Percentiles rank a stretch among this genome's conserved stretches.
Conservation (phyloP, 1,284 basidiomycete species). For the Trichosporon faecale region DNA sequence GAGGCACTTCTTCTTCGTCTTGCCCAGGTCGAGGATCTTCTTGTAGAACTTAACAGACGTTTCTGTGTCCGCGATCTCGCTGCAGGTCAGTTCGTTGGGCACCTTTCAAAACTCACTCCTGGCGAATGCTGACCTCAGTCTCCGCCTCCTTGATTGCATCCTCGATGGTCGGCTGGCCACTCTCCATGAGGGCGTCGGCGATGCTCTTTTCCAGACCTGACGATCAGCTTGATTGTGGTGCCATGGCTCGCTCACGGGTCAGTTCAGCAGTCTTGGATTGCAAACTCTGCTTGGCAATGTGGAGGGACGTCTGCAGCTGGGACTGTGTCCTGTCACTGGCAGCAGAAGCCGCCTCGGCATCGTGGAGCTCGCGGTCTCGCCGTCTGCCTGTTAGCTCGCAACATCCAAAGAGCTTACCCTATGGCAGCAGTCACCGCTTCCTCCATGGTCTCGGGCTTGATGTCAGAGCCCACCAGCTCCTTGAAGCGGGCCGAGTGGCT, state of each 20-base stretch:
- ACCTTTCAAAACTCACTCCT: conserved; percentile 55
- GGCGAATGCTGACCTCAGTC: conserved; percentile 58
- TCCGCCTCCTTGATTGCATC: conserved; percentile 61
- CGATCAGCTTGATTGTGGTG: conserved; percentile 3
- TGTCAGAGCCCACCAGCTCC: conserved; percentile 62
- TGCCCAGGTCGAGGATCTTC: conserved; percentile 62
- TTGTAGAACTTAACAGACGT: conserved; percentile 58
- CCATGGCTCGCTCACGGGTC: conserved; percentile 56
- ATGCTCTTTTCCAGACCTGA: conserved; percentile 61
- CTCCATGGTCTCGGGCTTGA: conserved; percentile 66
- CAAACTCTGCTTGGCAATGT: conserved; percentile 61
- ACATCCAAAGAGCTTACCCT: conserved; percentile 54
- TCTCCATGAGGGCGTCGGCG: conserved; percentile 54
- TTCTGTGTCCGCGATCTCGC: conserved; percentile 23
- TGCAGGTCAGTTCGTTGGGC: background rate
- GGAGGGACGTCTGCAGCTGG: conserved; percentile 62
- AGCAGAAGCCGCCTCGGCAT: conserved; percentile 59
- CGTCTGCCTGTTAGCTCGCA: conserved; percentile 54
- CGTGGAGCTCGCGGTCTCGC: conserved; percentile 63
- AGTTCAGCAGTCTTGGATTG: conserved; percentile 64
- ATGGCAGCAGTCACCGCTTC: conserved; percentile 62
- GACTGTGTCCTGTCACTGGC: conserved; percentile 61
- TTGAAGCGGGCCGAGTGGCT: conserved; percentile 63
- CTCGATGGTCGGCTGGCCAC: conserved; percentile 54
- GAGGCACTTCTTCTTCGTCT: conserved; percentile 66